Percentiles rank a stretch among this genome's conserved stretches.
Conservation (phyloP, 352 stramenopile genomes). For the Globisporangium yorkense region DNA sequence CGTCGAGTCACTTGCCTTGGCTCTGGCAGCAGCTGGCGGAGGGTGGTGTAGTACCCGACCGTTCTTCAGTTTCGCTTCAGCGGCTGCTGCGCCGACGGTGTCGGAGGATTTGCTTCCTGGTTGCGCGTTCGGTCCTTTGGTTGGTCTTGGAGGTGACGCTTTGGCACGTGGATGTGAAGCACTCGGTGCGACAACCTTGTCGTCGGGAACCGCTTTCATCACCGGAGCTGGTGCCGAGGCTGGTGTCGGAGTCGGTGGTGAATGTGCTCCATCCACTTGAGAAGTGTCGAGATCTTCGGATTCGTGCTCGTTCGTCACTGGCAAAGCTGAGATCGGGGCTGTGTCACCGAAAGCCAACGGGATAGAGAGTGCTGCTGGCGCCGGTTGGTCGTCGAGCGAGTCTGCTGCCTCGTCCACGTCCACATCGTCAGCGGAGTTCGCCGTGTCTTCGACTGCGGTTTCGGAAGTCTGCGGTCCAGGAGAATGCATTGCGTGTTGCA, state of each 20-base stretch:
- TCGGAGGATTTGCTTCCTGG: background rate
- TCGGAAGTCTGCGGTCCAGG: background rate
- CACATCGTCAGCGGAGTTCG: too few species aligned
- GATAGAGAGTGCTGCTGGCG: background rate
- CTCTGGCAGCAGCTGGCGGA: background rate
- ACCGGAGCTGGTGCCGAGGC: too few species aligned
- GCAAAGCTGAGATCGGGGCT: background rate
- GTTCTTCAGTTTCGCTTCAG: constrained; percentile 3
- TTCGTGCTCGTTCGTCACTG: background rate
- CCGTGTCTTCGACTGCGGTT: background rate
- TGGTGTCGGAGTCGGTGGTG: too few species aligned
- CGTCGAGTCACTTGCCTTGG: constrained; percentile 1
- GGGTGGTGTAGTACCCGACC: background rate
- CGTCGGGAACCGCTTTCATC: background rate
- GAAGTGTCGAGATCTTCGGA: background rate
- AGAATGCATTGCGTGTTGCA: background rate
- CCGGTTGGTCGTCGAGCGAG: background rate
- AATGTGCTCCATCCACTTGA: background rate
- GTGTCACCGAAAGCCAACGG: background rate
- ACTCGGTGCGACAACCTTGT: background rate
- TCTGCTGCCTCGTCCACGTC: background rate
- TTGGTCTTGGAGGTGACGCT: background rate
- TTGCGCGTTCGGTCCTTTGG: background rate
- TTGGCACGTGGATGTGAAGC: background rate
- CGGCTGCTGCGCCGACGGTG: background rate